A percentile compares a stretch with the other conserved stretches of the same genome.
phyloP scores from a whole-genome alignment of 2,329 filamentous ascomycete species.

The Geosmithia putterillii region DNA sequence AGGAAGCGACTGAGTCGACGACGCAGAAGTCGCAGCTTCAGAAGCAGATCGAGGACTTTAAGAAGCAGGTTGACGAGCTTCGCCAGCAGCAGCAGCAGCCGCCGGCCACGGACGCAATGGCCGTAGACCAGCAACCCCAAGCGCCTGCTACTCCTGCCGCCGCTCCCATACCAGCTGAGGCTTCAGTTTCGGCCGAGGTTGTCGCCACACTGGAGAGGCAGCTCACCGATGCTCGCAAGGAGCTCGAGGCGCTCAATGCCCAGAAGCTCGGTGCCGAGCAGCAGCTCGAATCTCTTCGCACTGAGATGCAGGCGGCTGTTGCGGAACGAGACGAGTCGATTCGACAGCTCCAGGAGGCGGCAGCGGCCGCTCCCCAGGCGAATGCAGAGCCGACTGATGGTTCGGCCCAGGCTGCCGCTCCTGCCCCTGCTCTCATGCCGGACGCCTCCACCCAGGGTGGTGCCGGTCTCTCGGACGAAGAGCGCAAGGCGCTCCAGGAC shows the following conservation, averaged over 20 bases:
- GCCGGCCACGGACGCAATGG: conserved; percentile 15
- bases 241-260: conserved; percentile 52
- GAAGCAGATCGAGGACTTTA: conserved; percentile 29
- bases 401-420: not conserved
- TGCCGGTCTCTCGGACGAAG: conserved; percentile 36
- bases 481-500: conserved; percentile 49
- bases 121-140: conserved; percentile 10
- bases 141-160: conserved; percentile 16
- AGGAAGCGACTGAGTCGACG: conserved; percentile 16
- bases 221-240: conserved; percentile 35
- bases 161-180: conserved; percentile 7
- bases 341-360: conserved; percentile 23
- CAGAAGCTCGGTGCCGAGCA: conserved; percentile 60
- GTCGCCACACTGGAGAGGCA: conserved; percentile 34
- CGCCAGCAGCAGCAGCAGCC: conserved; percentile 19
- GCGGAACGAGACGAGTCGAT: conserved; percentile 53
- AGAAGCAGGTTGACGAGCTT: conserved; percentile 25
- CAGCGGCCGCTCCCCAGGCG: conserved; percentile 7
- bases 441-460: not conserved
- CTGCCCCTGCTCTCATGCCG: conserved; percentile 6
- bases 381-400: not conserved
- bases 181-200: conserved; percentile 32
- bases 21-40: conserved; percentile 23
- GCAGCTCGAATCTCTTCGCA: conserved; percentile 40
- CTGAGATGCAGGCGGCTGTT: conserved; percentile 49